These are phyloP conservation scores for Salicornia ramosissima DNA, from an alignment of 148 eudicot species.

Conservation along the genomic window DNA sequence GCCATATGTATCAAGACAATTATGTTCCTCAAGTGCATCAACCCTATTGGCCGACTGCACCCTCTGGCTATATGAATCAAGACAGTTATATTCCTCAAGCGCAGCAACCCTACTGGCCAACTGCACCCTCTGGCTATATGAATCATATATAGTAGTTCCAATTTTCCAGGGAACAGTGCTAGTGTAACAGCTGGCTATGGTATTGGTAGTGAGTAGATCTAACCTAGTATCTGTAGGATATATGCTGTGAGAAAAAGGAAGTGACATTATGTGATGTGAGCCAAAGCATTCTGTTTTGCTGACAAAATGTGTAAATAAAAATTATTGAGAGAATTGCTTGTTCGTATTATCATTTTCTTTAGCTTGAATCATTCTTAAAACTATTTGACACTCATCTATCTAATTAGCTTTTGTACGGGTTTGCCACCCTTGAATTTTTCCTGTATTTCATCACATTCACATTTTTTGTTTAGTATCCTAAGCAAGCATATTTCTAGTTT, in stretches of 20 bases:
- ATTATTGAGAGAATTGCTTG: background rate
- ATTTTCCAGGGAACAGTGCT: constrained; percentile 8
- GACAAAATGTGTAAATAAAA: background rate
- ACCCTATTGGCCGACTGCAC: constrained; percentile 15
- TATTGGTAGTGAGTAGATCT: constrained; percentile 5
- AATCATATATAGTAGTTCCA: constrained; percentile 11
- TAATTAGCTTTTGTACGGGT: too few relatives aligned
- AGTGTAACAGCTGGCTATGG: constrained; percentile 12
- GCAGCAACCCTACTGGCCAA: constrained; percentile 10
- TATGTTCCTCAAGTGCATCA: constrained; percentile 6
- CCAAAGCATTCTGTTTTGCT: background rate
- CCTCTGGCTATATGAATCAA: constrained; percentile 12
- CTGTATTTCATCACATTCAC: too few relatives aligned
- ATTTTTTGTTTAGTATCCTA: too few relatives aligned
- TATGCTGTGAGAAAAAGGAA: background rate
- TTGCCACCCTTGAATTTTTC: too few relatives aligned
- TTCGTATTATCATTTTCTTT: background rate
- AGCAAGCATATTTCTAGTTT: too few relatives aligned
- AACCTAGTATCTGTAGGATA: constrained; percentile 1
- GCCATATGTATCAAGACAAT: constrained; percentile 6
- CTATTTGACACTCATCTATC: too few relatives aligned
- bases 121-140: constrained; percentile 8
- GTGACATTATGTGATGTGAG: background rate
- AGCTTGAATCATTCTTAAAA: too few relatives aligned
- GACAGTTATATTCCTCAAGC: constrained; percentile 10